A percentile compares a stretch with the other conserved stretches of the same genome.
phyloP scores from a whole-genome alignment of 768 basidiomycete genomes.

The Lanmaoa rubissima region DNA sequence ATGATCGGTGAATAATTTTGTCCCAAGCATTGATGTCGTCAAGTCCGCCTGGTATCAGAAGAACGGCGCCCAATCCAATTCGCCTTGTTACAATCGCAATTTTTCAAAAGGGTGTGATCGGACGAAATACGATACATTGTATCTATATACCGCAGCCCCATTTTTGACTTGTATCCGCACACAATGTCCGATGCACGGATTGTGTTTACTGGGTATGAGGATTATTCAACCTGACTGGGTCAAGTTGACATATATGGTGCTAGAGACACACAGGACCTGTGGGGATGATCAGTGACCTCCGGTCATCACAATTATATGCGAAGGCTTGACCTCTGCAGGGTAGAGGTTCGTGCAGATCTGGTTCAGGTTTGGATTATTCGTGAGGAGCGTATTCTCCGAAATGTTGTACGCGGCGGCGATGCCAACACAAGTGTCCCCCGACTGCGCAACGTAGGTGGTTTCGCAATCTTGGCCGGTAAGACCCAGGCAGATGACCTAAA shows the following conservation, averaged over 20 bases:
- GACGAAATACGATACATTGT: not conserved
- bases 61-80: too few relatives aligned
- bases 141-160: not conserved
- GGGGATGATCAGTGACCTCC: not conserved
- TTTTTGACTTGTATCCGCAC: not conserved
- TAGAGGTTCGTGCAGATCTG: constrained; percentile 52
- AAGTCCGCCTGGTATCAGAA: not conserved
- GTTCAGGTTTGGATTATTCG: constrained; percentile 68
- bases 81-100: not conserved
- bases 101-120: not conserved
- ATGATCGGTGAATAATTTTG: not conserved
- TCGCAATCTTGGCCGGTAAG: constrained; percentile 53
- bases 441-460: constrained; percentile 44
- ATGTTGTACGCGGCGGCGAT: constrained; percentile 45
- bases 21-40: not conserved
- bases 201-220: not conserved
- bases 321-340: constrained; percentile 48
- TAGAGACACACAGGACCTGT: constrained; percentile 29
- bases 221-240: constrained; percentile 8
- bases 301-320: not conserved
- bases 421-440: constrained; percentile 49
- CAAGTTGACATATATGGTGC: constrained; percentile 24
- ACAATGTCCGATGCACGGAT: not conserved
- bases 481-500: constrained; percentile 55
- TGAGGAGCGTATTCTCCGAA: constrained; percentile 42